phyloP scores from a whole-genome alignment of 1,284 basidiomycete species.

The Tranzscheliella williamsii region DNA sequence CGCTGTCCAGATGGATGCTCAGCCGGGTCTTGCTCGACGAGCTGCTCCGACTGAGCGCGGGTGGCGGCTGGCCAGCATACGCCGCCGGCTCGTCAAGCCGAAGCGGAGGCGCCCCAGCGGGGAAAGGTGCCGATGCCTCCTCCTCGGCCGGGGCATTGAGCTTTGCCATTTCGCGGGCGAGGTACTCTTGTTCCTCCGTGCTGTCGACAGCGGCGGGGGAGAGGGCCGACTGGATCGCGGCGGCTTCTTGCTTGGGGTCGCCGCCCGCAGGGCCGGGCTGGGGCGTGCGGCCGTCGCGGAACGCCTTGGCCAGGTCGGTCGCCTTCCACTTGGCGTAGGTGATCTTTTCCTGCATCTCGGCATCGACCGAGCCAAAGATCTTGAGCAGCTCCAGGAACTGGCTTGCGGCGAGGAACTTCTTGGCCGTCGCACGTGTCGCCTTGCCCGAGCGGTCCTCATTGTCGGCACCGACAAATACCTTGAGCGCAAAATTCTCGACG shows the following conservation, averaged over 20 bases:
- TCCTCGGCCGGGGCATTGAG: conserved; percentile 17
- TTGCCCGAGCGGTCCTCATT: conserved; percentile 80
- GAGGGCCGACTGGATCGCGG: conserved; percentile 17
- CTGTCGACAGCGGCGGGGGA: conserved; percentile 7
- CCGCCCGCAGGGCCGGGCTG: conserved; percentile 44
- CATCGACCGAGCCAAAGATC: conserved; percentile 68
- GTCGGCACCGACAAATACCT: conserved; percentile 85
- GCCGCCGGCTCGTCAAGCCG: neutral
- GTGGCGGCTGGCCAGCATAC: neutral
- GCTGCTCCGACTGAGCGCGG: neutral
- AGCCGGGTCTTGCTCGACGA: conserved; percentile 1
- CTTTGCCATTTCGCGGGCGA: conserved; percentile 50
- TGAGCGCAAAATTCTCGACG: conserved; percentile 90
- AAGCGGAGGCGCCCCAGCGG: neutral
- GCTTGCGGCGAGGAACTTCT: conserved; percentile 82
- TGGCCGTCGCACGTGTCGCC: conserved; percentile 78
- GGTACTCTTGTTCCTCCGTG: conserved; percentile 45
- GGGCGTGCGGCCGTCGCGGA: conserved; percentile 69
- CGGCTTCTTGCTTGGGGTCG: conserved; percentile 30
- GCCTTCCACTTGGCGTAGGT: conserved; percentile 92
- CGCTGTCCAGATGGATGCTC: conserved; percentile 7
- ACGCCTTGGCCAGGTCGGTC: conserved; percentile 81
- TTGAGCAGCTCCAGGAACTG: conserved; percentile 82
- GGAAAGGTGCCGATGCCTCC: neutral
- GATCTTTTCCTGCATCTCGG: conserved; percentile 72